phyloP scores from a whole-genome alignment of 768 basidiomycete genomes.

The Thelephora aurantiotincta region DNA sequence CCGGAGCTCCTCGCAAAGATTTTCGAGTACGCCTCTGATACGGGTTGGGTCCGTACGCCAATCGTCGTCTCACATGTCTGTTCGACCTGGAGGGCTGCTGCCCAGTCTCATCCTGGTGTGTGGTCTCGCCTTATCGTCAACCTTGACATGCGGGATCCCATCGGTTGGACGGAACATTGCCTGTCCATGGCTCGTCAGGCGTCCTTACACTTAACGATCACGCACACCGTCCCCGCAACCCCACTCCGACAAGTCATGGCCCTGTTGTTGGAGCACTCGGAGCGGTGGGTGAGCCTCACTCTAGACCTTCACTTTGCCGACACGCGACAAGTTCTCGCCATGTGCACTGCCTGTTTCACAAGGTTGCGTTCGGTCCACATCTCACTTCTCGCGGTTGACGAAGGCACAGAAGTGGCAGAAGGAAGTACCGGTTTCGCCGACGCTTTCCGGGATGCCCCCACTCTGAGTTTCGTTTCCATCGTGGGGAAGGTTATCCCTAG shows the following conservation, averaged over 20 bases:
- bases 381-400: slow-evolving; percentile 1
- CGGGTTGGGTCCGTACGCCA: slow-evolving; percentile 41
- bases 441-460: slow-evolving; percentile 10
- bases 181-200: slow-evolving; percentile 30
- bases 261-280: slow-evolving; percentile 23
- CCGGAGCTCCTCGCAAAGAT: slow-evolving; percentile 39
- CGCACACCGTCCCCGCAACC: slow-evolving; percentile 15
- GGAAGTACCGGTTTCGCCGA: slow-evolving; percentile 2
- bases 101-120: slow-evolving; percentile 28
- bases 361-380: slow-evolving; percentile 21
- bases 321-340: slow-evolving; percentile 24
- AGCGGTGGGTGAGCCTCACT: slow-evolving; percentile 30
- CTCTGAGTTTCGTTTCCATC: slow-evolving; percentile 6
- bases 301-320: slow-evolving; percentile 26
- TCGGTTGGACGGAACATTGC: slow-evolving; percentile 33
- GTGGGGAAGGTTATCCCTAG: slow-evolving; percentile 8
- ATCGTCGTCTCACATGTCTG: slow-evolving; percentile 45
- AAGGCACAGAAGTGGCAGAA: slow-evolving; percentile 4
- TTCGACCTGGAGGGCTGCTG: slow-evolving; percentile 41
- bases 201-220: slow-evolving; percentile 31
- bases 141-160: slow-evolving; percentile 26
- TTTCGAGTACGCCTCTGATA: slow-evolving; percentile 34
- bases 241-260: slow-evolving; percentile 22
- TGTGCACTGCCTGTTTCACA: slow-evolving; percentile 22
- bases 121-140: slow-evolving; percentile 47